Conservation (phyloP, 805 yeast species). For the Candida boleticola region DNA sequence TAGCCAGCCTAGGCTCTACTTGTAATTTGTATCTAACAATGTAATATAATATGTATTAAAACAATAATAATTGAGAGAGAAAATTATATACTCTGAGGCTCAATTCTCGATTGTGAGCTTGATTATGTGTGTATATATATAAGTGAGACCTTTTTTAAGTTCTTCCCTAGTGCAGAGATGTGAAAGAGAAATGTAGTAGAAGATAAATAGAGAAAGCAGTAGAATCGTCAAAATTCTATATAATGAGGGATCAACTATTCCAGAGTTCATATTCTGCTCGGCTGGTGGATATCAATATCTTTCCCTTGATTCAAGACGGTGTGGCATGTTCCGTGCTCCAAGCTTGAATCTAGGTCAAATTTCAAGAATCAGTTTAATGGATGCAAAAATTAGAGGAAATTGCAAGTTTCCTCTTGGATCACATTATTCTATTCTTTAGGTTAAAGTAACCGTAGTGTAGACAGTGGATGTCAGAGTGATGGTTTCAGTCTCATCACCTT, state of each 20-base stretch:
- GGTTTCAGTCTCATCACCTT: slow-evolving; percentile 29
- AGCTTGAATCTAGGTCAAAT: no score
- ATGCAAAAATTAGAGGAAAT: no score
- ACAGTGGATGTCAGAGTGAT: slow-evolving; percentile 39
- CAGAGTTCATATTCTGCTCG: background rate
- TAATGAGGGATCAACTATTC: background rate
- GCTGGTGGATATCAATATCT: background rate
- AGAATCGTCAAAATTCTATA: no score
- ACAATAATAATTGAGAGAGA: background rate
- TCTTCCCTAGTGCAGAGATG: no score
- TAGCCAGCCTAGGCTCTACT: no score
- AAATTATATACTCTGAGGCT: no score
- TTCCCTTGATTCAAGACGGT: background rate
- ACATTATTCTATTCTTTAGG: background rate
- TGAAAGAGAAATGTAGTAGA: background rate
- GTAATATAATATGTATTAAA: background rate
- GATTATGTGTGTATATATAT: no score
- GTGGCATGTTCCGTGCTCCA: no score
- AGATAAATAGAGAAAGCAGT: background rate
- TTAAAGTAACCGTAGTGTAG: slow-evolving; percentile 30
- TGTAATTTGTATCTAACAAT: background rate
- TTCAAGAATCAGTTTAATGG: no score
- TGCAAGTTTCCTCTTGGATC: no score
- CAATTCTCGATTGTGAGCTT: no score
- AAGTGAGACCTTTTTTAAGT: no score